Evolutionary conservation across 2,329 filamentous ascomycete genomes (phyloP).

Genomic region (Cladosporium phlei): DNA sequence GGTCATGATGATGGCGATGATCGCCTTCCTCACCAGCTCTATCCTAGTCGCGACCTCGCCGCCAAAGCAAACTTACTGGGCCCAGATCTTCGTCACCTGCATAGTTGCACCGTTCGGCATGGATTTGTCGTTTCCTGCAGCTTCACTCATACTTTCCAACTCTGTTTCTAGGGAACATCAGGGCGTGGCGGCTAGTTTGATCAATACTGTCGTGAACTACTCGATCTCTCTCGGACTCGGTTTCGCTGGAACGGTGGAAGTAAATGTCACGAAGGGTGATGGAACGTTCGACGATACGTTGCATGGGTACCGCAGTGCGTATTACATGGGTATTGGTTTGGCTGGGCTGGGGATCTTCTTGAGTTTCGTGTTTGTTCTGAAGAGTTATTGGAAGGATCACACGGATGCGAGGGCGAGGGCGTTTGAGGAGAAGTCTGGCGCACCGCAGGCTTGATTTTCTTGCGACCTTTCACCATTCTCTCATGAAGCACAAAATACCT

Average conservation of each 20-base stretch:
- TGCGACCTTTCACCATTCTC: neutral
- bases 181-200: conserved; percentile 51
- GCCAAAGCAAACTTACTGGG: conserved; percentile 58
- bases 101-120: conserved; percentile 52
- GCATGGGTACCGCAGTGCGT: conserved; percentile 37
- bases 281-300: conserved; percentile 31
- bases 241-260: conserved; percentile 61
- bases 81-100: conserved; percentile 55
- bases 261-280: conserved; percentile 40
- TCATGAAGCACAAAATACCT: too few species aligned
- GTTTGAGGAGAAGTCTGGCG: neutral
- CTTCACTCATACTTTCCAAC: conserved; percentile 57
- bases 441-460: neutral
- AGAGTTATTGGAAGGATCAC: conserved; percentile 14
- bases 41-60: conserved; percentile 45
- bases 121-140: conserved; percentile 63
- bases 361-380: conserved; percentile 26
- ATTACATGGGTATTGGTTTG: conserved; percentile 39
- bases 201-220: conserved; percentile 65
- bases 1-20: conserved; percentile 36
- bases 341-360: conserved; percentile 26
- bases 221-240: conserved; percentile 62
- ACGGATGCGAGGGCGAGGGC: neutral
- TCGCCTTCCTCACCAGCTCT: conserved; percentile 39
- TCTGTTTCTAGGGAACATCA: conserved; percentile 44